Conservation (phyloP, 768 basidiomycete species). For the Mycena vitilis region DNA sequence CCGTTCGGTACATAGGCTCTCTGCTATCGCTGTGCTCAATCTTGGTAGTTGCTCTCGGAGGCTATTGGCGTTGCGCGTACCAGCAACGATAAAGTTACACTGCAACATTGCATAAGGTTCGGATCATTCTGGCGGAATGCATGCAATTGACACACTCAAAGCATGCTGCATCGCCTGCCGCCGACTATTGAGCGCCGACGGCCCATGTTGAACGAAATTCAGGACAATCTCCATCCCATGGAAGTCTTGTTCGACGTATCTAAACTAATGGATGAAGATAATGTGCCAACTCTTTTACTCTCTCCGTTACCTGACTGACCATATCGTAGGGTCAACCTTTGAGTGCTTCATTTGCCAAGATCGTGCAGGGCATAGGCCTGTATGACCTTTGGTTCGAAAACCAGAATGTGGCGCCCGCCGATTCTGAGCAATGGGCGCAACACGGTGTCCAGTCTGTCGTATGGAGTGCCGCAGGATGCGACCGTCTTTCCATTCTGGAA, state of each 20-base stretch:
- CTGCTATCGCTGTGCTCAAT: constrained; percentile 9
- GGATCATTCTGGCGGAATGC: constrained; percentile 22
- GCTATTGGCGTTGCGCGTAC: constrained; percentile 84
- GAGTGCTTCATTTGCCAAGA: constrained; percentile 73
- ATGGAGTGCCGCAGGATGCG: constrained; percentile 83
- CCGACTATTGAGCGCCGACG: constrained; percentile 57
- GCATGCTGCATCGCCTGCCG: constrained; percentile 80
- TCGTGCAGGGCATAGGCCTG: constrained; percentile 72
- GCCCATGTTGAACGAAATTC: constrained; percentile 75
- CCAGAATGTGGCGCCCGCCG: constrained; percentile 59
- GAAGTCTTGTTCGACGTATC: constrained; percentile 83
- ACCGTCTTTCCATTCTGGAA: constrained; percentile 71
- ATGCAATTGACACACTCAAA: constrained; percentile 43
- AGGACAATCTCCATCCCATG: constrained; percentile 78
- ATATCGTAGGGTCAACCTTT: constrained; percentile 73
- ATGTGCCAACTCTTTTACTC: constrained; percentile 53
- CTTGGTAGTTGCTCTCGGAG: constrained; percentile 72
- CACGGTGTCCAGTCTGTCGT: constrained; percentile 80
- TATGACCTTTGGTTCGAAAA: constrained; percentile 80
- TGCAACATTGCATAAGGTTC: constrained; percentile 86
- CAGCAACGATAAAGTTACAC: constrained; percentile 73
- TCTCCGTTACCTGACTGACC: not conserved
- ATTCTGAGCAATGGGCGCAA: constrained; percentile 75
- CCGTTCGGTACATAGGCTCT: not conserved
- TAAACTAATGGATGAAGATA: constrained; percentile 77